These are phyloP conservation scores for Schwanniomyces sp. DNA, from an alignment of 805 yeast species.

Conservation along the genomic window DNA sequence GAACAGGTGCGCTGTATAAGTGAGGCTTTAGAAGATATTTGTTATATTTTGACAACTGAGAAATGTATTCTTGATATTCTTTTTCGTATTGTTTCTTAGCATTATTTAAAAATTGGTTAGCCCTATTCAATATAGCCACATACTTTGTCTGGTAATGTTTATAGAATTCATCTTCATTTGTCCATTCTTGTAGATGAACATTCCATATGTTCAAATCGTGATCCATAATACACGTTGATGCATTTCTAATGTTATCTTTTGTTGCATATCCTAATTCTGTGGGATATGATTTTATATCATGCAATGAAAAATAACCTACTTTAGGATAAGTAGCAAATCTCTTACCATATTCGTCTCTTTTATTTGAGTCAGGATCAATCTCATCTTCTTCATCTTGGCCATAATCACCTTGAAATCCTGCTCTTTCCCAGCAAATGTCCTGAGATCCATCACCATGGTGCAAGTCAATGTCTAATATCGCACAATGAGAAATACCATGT, in stretches of 20 bases:
- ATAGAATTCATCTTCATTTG: conserved; percentile 63
- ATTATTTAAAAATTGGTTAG: conserved; percentile 58
- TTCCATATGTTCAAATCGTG: conserved; percentile 84
- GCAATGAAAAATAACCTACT: conserved; percentile 80
- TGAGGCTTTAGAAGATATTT: conserved; percentile 33
- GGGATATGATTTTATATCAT: conserved; percentile 84
- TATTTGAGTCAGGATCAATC: conserved; percentile 27
- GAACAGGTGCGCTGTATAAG: conserved; percentile 22
- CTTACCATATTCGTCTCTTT: conserved; percentile 50
- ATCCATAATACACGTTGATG: conserved; percentile 75
- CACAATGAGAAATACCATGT: conserved; percentile 75
- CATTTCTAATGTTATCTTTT: conserved; percentile 67
- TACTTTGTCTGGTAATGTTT: conserved; percentile 60
- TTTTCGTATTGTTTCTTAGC: conserved; percentile 47
- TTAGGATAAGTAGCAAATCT: conserved; percentile 49
- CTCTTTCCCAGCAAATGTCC: conserved; percentile 80
- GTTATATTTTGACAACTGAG: conserved; percentile 25
- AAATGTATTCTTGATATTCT: conserved; percentile 27
- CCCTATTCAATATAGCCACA: conserved; percentile 60
- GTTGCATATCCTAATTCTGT: conserved; percentile 78
- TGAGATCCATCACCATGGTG: conserved; percentile 92
- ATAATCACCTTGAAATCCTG: conserved; percentile 53
- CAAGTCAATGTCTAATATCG: conserved; percentile 76
- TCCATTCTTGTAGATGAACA: conserved; percentile 71
- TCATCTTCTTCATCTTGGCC: conserved; percentile 50